Conservation (phyloP, 179 eudicot species). For the Silene coronaria region DNA sequence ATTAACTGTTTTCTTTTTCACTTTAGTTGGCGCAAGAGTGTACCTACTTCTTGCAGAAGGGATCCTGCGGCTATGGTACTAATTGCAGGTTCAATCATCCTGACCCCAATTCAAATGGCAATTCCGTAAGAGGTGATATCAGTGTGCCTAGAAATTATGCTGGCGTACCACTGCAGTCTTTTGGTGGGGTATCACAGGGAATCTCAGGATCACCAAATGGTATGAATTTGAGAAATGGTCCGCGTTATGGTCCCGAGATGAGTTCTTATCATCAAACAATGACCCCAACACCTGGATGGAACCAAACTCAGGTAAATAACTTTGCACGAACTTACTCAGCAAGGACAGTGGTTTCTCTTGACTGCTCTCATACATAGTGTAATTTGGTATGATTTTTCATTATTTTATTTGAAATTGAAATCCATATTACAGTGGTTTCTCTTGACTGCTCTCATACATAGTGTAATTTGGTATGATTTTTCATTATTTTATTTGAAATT, state of each 20-base stretch:
- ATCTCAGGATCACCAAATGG: slow-evolving; percentile 21
- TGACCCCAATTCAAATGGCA: slow-evolving; percentile 32
- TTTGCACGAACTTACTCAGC: not conserved
- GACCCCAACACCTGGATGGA: slow-evolving; percentile 29
- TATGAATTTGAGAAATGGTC: slow-evolving; percentile 20
- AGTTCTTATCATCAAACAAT: slow-evolving; percentile 31
- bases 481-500: no score
- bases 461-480: no score
- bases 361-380: not conserved
- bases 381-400: not conserved
- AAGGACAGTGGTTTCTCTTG: not conserved
- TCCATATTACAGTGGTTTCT: no score
- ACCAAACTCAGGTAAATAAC: slow-evolving; percentile 36
- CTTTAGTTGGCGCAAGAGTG: slow-evolving; percentile 35
- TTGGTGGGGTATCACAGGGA: slow-evolving; percentile 25
- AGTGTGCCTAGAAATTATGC: slow-evolving; percentile 18
- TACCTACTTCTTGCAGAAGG: slow-evolving; percentile 40
- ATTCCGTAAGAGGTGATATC: slow-evolving; percentile 23
- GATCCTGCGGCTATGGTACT: slow-evolving; percentile 41
- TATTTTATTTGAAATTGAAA: not conserved
- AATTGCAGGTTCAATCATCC: slow-evolving; percentile 45
- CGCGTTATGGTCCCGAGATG: slow-evolving; percentile 27
- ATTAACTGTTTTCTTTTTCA: slow-evolving; percentile 11
- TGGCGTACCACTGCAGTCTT: slow-evolving; percentile 20
- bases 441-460: no score